Evolutionary conservation across 805 yeast species (phyloP).

Genomic region (Candida palmyrensis): DNA sequence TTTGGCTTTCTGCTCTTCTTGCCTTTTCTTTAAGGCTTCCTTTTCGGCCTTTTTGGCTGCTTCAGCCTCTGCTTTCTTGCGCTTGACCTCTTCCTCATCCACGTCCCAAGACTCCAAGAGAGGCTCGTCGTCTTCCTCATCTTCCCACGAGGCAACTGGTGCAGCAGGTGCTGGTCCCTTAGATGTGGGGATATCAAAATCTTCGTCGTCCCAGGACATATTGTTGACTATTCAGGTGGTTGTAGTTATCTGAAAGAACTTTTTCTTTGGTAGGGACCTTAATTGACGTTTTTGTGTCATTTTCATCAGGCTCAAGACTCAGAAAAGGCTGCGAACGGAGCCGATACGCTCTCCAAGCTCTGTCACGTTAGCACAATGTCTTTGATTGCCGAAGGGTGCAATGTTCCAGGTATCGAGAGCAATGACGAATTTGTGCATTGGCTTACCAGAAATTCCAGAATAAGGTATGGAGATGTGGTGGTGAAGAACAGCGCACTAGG

Average conservation of each 20-base stretch:
- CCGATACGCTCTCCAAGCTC: too few species aligned
- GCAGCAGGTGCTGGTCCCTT: conserved; percentile 42
- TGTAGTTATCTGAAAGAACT: neutral
- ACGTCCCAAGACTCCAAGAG: conserved; percentile 84
- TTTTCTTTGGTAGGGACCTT: conserved; percentile 2
- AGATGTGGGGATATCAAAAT: conserved; percentile 62
- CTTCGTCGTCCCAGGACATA: conserved; percentile 82
- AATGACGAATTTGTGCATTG: conserved; percentile 7
- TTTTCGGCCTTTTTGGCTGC: conserved; percentile 36
- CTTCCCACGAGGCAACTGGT: conserved; percentile 82
- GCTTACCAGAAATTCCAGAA: conserved; percentile 7
- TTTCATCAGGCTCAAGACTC: neutral
- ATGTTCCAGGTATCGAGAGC: conserved; percentile 8
- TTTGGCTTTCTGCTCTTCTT: conserved; percentile 44
- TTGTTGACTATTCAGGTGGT: conserved; percentile 1
- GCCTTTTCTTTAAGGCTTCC: conserved; percentile 41
- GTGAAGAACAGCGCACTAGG: conserved; percentile 17
- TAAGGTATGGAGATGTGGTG: conserved; percentile 10
- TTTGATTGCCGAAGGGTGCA: conserved; percentile 1
- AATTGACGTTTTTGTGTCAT: neutral
- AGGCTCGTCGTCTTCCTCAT: conserved; percentile 72
- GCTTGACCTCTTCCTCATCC: conserved; percentile 64
- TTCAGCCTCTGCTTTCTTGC: conserved; percentile 38
- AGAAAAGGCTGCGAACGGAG: neutral
- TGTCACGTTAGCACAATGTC: too few species aligned